These are phyloP conservation scores for Populus davidiana DNA, from an alignment of 345 rosid species.

Conservation along the genomic window DNA sequence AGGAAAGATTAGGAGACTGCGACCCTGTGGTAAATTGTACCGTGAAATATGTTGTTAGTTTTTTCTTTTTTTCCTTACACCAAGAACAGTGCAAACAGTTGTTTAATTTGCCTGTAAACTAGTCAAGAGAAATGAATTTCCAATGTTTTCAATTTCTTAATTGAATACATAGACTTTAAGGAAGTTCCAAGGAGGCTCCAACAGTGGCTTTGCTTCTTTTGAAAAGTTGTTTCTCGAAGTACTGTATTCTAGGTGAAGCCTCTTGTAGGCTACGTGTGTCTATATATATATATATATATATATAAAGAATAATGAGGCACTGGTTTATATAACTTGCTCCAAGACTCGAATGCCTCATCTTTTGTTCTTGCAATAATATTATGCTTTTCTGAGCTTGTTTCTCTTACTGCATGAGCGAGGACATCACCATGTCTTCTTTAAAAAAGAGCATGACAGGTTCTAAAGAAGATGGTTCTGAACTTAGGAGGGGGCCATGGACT, in stretches of 20 bases:
- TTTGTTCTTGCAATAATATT: not conserved
- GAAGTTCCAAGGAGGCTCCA: conserved; percentile 25
- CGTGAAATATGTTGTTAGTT: not conserved
- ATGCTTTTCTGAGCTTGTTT: not conserved
- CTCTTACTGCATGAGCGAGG: not conserved
- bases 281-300: not conserved
- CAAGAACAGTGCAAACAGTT: not conserved
- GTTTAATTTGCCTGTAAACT: not conserved
- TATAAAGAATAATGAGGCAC: not conserved
- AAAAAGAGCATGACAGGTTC: conserved; percentile 3
- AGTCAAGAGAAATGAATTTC: not conserved
- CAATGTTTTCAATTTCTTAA: not conserved
- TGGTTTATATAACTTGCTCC: not conserved
- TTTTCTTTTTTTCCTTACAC: not conserved
- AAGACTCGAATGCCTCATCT: not conserved
- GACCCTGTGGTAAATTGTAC: not conserved
- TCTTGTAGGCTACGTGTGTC: not conserved
- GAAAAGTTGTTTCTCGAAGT: conserved; percentile 22
- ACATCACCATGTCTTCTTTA: conserved; percentile 17
- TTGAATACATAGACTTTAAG: conserved; percentile 4
- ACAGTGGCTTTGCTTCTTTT: conserved; percentile 11
- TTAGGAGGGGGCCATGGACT: conserved; percentile 91
- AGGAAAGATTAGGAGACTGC: not conserved
- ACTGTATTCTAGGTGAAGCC: conserved; percentile 20
- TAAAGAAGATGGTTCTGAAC: conserved; percentile 49